Base-by-base conservation (phyloP, 495 filamentous ascomycete species). In the Pyronema omphalodes region DNA sequence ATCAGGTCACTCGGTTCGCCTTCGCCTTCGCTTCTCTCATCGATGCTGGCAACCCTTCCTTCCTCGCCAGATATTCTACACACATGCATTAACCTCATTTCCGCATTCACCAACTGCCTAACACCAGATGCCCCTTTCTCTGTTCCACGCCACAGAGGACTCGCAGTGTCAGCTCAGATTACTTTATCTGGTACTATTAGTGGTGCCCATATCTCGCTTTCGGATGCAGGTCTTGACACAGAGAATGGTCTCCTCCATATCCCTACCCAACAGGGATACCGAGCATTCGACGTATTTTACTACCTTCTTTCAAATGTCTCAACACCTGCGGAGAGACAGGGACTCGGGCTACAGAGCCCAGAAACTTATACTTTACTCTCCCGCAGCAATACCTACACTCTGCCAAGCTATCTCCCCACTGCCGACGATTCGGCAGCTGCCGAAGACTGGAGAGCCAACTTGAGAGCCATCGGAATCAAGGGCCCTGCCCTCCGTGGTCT, bases 241-340 rank as follows among this genome's bases (percentile, higher is more conserved):
- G 67, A 72, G 9, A 78, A 79, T 55, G 91, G 91, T 18, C 72
- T 98, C 18, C 73, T 96, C 29, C 78, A 86, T 37, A 76, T 96
- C 23, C 85, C 91, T 0, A 66, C 77, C 0, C 79, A 93, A 63
- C 55, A 78, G 6, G 91, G 93, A 17, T 87, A 84, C 64, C 80
- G 91, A 54, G 91, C 89, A n/a, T 98, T 96, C 60, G 88, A 98
- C 64, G 93, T 88, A 29, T 98, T 96, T 67, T 98, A 98, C 69
- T 96, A 95, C 59, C 78, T 98, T 3, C 73, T 94, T 18, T 93
- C 88, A 0, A 85, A 83, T 29, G 81, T 86, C 11, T 93, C 91
- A 0, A 93, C 88, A 1, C 83, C 82, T 1, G 86, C 87, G 0
- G 91, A 98, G 70, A 76, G 87, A 37, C 88, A 96, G 64, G 94